Evolutionary conservation across 106 monocot species (phyloP).

Genomic region (Xerophyta viscosa): DNA sequence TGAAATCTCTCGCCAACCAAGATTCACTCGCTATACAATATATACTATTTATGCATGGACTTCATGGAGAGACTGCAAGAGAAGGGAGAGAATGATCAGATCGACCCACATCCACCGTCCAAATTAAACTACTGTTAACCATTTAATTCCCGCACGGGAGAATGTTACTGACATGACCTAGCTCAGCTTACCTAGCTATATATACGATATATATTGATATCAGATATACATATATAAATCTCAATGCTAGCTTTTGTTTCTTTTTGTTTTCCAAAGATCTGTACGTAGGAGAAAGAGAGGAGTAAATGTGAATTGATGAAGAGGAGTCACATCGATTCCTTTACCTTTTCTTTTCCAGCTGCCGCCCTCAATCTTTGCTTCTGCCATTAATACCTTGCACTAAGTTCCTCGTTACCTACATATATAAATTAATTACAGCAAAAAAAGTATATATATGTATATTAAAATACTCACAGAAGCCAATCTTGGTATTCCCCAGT

Average conservation of each 20-base stretch:
- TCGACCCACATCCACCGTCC: background rate
- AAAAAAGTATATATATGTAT: background rate
- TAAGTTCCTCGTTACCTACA: background rate
- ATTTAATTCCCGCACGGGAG: background rate
- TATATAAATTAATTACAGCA: background rate
- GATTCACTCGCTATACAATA: no score
- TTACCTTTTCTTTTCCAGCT: background rate
- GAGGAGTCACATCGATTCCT: background rate
- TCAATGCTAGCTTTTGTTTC: no score
- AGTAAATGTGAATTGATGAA: background rate
- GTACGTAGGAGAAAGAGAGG: no score
- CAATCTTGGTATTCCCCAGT: no score
- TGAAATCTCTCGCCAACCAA: no score
- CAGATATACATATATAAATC: background rate
- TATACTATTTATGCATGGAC: no score
- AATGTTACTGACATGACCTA: background rate
- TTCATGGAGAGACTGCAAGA: no score
- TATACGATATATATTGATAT: background rate
- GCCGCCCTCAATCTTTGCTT: no score
- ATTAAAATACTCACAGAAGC: background rate
- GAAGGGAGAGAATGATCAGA: no score
- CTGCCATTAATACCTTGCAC: background rate
- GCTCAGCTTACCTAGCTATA: no score
- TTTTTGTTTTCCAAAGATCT: no score
- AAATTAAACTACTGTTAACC: background rate